phyloP scores from a whole-genome alignment of 331 rosid genomes.

The Quercus phellos region DNA sequence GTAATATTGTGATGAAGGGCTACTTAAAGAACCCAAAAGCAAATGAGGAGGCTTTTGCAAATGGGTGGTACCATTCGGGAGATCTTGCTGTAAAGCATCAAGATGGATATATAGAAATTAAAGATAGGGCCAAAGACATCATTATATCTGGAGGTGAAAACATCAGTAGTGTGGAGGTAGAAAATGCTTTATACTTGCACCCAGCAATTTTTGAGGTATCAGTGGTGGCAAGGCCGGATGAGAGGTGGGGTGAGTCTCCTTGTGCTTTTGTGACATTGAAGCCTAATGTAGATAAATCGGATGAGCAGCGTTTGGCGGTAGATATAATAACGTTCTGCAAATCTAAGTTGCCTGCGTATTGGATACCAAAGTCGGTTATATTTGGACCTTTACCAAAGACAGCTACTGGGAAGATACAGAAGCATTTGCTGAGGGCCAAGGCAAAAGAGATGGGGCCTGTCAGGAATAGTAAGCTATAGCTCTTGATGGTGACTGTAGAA shows the following conservation, averaged over 20 bases:
- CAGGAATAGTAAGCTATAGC: constrained; percentile 53
- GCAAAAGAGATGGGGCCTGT: constrained; percentile 66
- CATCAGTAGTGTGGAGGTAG: constrained; percentile 85
- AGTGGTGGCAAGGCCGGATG: constrained; percentile 83
- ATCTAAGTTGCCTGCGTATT: constrained; percentile 75
- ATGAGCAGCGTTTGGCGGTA: constrained; percentile 46
- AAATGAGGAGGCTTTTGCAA: constrained; percentile 56
- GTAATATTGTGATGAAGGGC: constrained; percentile 84
- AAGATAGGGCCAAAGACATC: constrained; percentile 90
- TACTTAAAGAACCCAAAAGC: constrained; percentile 82
- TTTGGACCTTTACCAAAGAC: constrained; percentile 87
- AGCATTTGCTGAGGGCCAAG: constrained; percentile 72
- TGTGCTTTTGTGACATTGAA: constrained; percentile 88
- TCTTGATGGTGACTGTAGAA: constrained; percentile 5
- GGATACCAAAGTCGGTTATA: constrained; percentile 70
- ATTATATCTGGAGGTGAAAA: constrained; percentile 93
- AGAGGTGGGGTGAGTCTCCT: constrained; percentile 91
- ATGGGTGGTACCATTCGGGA: constrained; percentile 90
- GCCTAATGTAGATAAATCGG: constrained; percentile 35
- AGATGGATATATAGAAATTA: constrained; percentile 81
- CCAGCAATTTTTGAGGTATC: constrained; percentile 69
- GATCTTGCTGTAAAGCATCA: constrained; percentile 88
- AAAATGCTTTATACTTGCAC: constrained; percentile 60
- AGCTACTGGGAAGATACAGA: constrained; percentile 86
- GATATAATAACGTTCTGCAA: constrained; percentile 73